These are phyloP conservation scores for Theileria equi DNA, from an alignment of 169 alveolate species.

Conservation along the genomic window DNA sequence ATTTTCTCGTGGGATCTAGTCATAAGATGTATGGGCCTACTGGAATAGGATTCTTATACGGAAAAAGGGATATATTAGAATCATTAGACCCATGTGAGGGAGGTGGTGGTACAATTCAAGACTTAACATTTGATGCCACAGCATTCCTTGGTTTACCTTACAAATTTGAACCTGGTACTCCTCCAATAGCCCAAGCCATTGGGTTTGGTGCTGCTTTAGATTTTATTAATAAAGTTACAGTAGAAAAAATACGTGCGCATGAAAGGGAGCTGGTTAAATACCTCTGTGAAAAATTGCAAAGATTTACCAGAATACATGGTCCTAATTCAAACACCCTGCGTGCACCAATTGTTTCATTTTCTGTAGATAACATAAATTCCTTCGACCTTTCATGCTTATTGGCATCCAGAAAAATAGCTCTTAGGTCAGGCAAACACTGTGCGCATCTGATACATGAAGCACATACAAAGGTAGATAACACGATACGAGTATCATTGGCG, in stretches of 20 bases:
- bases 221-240: constrained; percentile 19
- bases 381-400: constrained; percentile 41
- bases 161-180: constrained; percentile 62
- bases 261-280: constrained; percentile 22
- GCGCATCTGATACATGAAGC: constrained; percentile 41
- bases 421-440: constrained; percentile 64
- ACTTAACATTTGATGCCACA: constrained; percentile 4
- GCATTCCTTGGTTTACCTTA: constrained; percentile 32
- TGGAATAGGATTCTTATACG: constrained; percentile 72
- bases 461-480: constrained; percentile 14
- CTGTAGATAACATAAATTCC: constrained; percentile 32
- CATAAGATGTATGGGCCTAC: constrained; percentile 75
- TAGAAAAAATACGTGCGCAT: constrained; percentile 31
- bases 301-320: constrained; percentile 6
- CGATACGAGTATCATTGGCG: constrained; percentile 55
- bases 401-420: constrained; percentile 18
- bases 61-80: constrained; percentile 10
- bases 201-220: constrained; percentile 54
- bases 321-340: background rate
- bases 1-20: constrained; percentile 69
- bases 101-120: constrained; percentile 57
- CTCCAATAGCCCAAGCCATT: constrained; percentile 65
- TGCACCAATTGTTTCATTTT: constrained; percentile 36
- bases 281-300: constrained; percentile 24
- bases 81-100: constrained; percentile 29